Percentiles rank a stretch among this genome's conserved stretches.
Conservation (phyloP, 2,329 filamentous ascomycete species). For the Scedosporium dehoogii region DNA sequence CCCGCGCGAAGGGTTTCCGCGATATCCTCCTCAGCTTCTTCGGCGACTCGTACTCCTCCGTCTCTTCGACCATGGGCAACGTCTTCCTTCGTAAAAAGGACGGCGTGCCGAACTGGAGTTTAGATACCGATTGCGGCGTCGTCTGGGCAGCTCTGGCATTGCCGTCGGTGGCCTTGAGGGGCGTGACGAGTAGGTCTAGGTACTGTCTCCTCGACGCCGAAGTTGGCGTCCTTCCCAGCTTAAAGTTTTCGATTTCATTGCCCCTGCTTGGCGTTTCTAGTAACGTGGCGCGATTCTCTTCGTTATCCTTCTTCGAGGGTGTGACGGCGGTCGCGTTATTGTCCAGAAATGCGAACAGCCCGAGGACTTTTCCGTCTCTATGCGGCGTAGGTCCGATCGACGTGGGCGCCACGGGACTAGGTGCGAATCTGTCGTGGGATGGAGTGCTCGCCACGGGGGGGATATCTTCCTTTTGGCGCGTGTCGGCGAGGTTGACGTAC, state of each 20-base stretch:
- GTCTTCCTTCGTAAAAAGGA: conserved; percentile 46
- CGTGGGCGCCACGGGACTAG: conserved; percentile 45
- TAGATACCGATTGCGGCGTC: conserved; percentile 40
- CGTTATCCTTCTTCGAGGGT: conserved; percentile 32
- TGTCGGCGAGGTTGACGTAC: background rate
- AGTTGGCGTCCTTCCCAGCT: conserved; percentile 38
- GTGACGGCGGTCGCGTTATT: conserved; percentile 36
- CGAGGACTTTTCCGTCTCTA: conserved; percentile 65
- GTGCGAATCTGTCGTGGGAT: conserved; percentile 36
- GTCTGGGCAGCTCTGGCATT: conserved; percentile 25
- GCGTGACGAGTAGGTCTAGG: conserved; percentile 56
- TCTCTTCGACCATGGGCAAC: conserved; percentile 46
- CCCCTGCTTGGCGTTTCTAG: conserved; percentile 36
- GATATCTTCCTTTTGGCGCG: background rate
- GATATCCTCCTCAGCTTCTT: conserved; percentile 38
- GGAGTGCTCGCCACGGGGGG: conserved; percentile 38
- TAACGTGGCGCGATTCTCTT: conserved; percentile 17
- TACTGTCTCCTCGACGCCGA: conserved; percentile 50
- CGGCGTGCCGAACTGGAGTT: conserved; percentile 57
- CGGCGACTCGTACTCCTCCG: conserved; percentile 31
- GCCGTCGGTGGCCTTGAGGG: conserved; percentile 39
- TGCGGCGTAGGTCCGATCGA: conserved; percentile 72
- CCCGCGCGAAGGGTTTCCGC: conserved; percentile 53
- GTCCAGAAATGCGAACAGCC: conserved; percentile 62
- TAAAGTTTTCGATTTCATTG: conserved; percentile 19